These are phyloP conservation scores for Eucalyptus sideroxylon DNA, from an alignment of 345 rosid species.

Conservation along the genomic window DNA sequence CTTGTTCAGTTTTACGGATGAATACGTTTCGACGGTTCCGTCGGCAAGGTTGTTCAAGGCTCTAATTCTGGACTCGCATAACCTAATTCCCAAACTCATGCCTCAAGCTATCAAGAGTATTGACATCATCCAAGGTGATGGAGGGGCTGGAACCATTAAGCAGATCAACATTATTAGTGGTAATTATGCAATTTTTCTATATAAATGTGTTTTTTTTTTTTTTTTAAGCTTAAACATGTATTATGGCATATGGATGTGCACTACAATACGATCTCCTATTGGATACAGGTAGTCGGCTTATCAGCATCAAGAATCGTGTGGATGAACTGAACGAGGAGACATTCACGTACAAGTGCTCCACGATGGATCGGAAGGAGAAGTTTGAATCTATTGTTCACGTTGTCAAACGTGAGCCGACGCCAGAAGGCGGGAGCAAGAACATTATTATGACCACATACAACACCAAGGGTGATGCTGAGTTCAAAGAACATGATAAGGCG, in stretches of 20 bases:
- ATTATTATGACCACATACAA: background rate
- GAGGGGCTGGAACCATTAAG: background rate
- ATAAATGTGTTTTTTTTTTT: background rate
- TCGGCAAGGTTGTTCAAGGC: background rate
- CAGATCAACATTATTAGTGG: background rate
- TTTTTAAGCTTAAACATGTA: background rate
- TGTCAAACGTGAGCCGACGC: background rate
- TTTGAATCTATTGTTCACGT: background rate
- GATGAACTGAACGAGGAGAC: background rate
- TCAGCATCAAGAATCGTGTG: background rate
- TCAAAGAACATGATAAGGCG: background rate
- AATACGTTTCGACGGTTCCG: background rate
- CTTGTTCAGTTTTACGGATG: background rate
- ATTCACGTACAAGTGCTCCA: background rate
- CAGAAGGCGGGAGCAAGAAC: background rate
- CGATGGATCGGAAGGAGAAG: background rate
- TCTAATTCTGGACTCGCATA: background rate
- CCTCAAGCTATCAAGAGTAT: background rate
- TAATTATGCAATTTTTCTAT: background rate
- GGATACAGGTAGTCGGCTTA: background rate
- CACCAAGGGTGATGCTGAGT: background rate
- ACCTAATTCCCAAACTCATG: background rate
- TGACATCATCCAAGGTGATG: background rate
- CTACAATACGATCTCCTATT: background rate
- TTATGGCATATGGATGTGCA: background rate